Conservation (phyloP, 371 early-diverging fungal genomes). For the Globomyces sp. region DNA sequence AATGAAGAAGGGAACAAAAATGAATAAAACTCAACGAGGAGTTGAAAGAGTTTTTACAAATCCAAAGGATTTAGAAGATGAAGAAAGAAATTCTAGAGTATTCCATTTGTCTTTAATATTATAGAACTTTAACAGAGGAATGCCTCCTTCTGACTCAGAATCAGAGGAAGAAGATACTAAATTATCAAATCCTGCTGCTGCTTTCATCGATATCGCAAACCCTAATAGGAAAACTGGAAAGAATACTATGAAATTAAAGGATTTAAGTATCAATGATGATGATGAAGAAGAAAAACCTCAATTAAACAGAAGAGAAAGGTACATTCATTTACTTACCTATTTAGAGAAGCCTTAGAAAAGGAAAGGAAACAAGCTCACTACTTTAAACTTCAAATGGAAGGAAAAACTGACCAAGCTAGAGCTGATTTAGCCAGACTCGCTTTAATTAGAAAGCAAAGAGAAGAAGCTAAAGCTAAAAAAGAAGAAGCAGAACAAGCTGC, state of each 20-base stretch:
- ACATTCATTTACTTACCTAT: neutral
- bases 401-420: constrained; percentile 69
- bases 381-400: constrained; percentile 64
- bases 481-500: constrained; percentile 49
- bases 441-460: constrained; percentile 63
- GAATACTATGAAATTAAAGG: constrained; percentile 6
- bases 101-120: no score
- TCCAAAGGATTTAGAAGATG: constrained; percentile 8
- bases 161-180: constrained; percentile 13
- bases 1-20: constrained; percentile 14
- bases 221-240: constrained; percentile 11
- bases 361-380: constrained; percentile 54
- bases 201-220: constrained; percentile 16
- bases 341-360: constrained; percentile 52
- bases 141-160: constrained; percentile 1
- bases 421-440: constrained; percentile 67
- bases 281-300: constrained; percentile 12
- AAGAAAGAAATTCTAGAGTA: constrained; percentile 8
- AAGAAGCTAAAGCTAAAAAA: constrained; percentile 61
- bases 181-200: constrained; percentile 12
- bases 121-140: neutral
- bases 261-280: neutral
- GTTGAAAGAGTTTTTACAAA: constrained; percentile 14
- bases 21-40: constrained; percentile 20
- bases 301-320: constrained; percentile 15